These are phyloP conservation scores for Pogostemon cablin DNA, from an alignment of 257 asterid species.

Conservation along the genomic window DNA sequence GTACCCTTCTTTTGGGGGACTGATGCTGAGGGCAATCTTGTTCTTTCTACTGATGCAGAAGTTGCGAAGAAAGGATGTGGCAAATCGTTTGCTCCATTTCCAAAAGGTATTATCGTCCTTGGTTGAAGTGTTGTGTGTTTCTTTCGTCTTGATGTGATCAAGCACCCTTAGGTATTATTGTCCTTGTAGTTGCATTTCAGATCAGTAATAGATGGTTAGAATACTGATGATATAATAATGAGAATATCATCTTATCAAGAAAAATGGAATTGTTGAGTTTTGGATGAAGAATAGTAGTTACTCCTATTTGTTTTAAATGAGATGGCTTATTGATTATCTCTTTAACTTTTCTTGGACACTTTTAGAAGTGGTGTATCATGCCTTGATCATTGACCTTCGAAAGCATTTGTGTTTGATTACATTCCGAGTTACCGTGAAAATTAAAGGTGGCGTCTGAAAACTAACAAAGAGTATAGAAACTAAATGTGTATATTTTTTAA, in stretches of 20 bases:
- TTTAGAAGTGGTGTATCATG: neutral
- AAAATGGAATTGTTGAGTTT: neutral
- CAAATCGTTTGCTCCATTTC: slow-evolving; percentile 85
- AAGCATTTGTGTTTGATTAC: no score
- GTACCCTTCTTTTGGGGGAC: slow-evolving; percentile 92
- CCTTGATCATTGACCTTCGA: no score
- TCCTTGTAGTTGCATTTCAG: neutral
- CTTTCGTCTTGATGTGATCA: neutral
- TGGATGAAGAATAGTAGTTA: neutral
- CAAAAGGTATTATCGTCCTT: slow-evolving; percentile 60
- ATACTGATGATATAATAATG: neutral
- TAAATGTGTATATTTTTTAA: neutral
- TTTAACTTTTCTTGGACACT: neutral
- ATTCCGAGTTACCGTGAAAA: no score
- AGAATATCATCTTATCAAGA: neutral
- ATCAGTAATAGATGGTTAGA: neutral
- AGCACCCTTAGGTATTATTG: neutral
- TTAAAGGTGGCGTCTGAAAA: no score
- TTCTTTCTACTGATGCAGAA: slow-evolving; percentile 73
- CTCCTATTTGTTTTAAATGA: no score
- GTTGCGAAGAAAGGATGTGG: slow-evolving; percentile 91
- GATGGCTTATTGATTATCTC: neutral
- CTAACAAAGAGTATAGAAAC: no score
- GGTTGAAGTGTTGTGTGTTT: slow-evolving; percentile 18
- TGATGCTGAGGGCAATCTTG: slow-evolving; percentile 85